These are phyloP conservation scores for Aspergillus caelatus DNA, from an alignment of 2,329 filamentous ascomycete genomes.

Conservation along the genomic window DNA sequence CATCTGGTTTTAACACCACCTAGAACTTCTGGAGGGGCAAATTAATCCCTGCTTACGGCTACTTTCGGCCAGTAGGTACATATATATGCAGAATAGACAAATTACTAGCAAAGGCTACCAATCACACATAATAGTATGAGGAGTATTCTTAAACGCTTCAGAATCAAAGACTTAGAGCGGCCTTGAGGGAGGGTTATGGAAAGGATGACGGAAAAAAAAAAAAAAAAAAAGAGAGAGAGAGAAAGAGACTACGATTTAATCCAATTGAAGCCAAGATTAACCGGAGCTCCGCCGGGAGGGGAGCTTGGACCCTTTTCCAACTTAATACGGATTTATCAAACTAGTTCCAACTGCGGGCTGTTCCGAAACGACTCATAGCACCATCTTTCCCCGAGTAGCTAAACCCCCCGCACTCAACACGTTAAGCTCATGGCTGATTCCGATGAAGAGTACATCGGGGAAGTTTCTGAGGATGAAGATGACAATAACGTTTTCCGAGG, in stretches of 20 bases:
- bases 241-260: too few relatives aligned
- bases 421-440: slow-evolving; percentile 46
- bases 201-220: background rate
- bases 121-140: background rate
- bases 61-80: slow-evolving; percentile 19
- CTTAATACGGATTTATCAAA: background rate
- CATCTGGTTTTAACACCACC: slow-evolving; percentile 25
- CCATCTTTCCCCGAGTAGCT: background rate
- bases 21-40: background rate
- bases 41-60: slow-evolving; percentile 22
- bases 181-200: background rate
- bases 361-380: background rate
- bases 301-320: slow-evolving; percentile 10
- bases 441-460: slow-evolving; percentile 57
- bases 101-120: background rate
- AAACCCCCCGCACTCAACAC: background rate
- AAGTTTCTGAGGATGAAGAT: slow-evolving; percentile 51
- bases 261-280: background rate
- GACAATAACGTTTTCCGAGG: slow-evolving; percentile 33
- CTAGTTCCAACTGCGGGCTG: background rate
- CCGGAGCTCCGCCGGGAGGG: slow-evolving; percentile 7
- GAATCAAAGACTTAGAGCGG: background rate
- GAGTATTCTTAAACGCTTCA: background rate
- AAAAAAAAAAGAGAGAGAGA: slow-evolving; percentile 3
- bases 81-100: slow-evolving; percentile 4